Evolutionary conservation across 2,329 filamentous ascomycete species (phyloP).

Genomic region (Xylariaceae sp.): DNA sequence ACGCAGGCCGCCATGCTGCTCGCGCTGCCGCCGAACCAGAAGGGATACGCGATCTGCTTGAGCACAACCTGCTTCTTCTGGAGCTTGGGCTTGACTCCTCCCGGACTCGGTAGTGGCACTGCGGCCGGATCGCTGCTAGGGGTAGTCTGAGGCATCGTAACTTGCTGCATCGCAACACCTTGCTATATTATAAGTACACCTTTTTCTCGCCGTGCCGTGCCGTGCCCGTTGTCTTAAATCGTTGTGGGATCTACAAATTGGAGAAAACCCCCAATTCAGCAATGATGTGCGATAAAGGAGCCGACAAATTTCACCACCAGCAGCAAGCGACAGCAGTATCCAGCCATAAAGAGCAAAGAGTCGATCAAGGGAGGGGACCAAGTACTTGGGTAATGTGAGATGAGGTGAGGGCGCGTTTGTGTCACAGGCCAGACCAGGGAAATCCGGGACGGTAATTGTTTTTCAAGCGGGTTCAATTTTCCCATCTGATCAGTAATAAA

Average conservation of each 20-base stretch:
- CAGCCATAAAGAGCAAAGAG: slow-evolving; percentile 34
- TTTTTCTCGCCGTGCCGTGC: background rate
- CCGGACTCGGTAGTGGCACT: slow-evolving; percentile 26
- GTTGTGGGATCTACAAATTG: background rate
- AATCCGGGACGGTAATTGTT: slow-evolving; percentile 36
- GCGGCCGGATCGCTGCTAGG: slow-evolving; percentile 33
- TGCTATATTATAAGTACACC: background rate
- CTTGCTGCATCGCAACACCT: slow-evolving; percentile 7
- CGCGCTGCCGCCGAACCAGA: slow-evolving; percentile 97
- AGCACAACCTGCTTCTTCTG: slow-evolving; percentile 53
- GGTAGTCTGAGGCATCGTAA: slow-evolving; percentile 31
- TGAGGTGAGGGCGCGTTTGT: too few species aligned
- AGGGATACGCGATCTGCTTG: slow-evolving; percentile 66
- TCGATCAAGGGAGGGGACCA: slow-evolving; percentile 8
- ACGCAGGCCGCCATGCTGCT: slow-evolving; percentile 90
- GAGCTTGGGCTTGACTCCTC: slow-evolving; percentile 35
- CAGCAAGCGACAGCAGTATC: slow-evolving; percentile 24
- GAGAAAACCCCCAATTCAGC: slow-evolving; percentile 12
- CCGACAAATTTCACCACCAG: slow-evolving; percentile 25
- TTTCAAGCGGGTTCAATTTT: slow-evolving; percentile 32
- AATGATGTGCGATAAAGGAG: slow-evolving; percentile 8
- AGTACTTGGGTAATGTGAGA: background rate
- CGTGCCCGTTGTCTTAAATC: background rate
- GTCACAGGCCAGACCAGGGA: too few species aligned
- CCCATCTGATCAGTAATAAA: slow-evolving; percentile 25